These are phyloP conservation scores for Acacia crassicarpa DNA, from an alignment of 306 rosid genomes.

Conservation along the genomic window DNA sequence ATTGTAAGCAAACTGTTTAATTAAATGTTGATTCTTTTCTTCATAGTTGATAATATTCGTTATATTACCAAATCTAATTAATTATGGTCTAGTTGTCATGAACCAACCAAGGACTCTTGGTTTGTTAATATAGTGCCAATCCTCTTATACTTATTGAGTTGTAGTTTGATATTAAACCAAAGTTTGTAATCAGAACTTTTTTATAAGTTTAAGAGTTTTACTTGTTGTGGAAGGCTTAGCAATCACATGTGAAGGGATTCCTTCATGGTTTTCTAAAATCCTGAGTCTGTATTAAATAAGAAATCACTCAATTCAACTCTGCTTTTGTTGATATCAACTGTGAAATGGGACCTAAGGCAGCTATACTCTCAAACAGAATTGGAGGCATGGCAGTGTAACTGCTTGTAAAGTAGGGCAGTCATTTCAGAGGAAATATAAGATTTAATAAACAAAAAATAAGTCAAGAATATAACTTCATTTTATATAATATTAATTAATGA, in stretches of 20 bases:
- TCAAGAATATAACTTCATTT: neutral
- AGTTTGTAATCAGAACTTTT: constrained; percentile 17
- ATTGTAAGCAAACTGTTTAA: constrained; percentile 61
- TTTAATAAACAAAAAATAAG: neutral
- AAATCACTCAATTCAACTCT: neutral
- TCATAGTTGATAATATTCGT: neutral
- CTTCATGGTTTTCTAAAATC: constrained; percentile 14
- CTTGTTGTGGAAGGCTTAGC: neutral
- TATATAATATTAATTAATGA: neutral
- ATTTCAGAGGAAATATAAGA: neutral
- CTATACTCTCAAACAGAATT: neutral
- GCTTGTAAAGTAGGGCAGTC: neutral
- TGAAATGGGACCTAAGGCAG: neutral
- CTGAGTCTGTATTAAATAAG: neutral
- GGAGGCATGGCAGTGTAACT: neutral
- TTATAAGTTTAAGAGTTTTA: constrained; percentile 2
- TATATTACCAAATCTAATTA: constrained; percentile 9
- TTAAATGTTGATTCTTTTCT: neutral
- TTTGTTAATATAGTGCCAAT: constrained; percentile 7
- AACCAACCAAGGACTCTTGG: neutral
- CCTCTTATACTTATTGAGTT: neutral
- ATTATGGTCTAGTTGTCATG: constrained; percentile 16
- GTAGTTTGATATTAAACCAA: constrained; percentile 12
- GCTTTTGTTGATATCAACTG: neutral
- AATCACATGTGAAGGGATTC: neutral